Conservation (phyloP, 495 filamentous ascomycete genomes). For the Geopyxis carbonaria region DNA sequence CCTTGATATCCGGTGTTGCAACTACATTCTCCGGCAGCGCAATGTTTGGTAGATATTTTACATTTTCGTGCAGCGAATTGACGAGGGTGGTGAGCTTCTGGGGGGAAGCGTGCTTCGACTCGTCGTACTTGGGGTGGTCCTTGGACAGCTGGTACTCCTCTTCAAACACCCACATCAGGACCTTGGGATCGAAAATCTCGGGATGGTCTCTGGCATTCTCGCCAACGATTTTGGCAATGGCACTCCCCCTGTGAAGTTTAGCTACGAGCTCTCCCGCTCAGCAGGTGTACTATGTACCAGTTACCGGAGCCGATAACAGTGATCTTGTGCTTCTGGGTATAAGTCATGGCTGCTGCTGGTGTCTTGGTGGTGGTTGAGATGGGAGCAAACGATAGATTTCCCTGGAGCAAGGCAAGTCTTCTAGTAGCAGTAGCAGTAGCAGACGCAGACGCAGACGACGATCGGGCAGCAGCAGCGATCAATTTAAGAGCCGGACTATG, state of each 20-base stretch:
- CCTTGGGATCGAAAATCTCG: slow-evolving; percentile 65
- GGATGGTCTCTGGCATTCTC: slow-evolving; percentile 69
- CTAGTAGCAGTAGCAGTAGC: background rate
- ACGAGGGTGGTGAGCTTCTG: slow-evolving; percentile 82
- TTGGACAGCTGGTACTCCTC: slow-evolving; percentile 26
- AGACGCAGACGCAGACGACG: background rate
- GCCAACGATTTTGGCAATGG: slow-evolving; percentile 90
- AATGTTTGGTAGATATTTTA: slow-evolving; percentile 88
- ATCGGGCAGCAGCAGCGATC: background rate
- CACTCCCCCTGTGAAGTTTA: slow-evolving; percentile 54
- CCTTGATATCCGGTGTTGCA: slow-evolving; percentile 72
- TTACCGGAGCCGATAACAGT: slow-evolving; percentile 91
- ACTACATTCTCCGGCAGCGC: slow-evolving; percentile 68
- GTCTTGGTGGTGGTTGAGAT: too few relatives aligned
- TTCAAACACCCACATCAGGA: slow-evolving; percentile 55
- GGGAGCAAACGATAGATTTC: background rate
- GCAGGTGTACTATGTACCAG: slow-evolving; percentile 42
- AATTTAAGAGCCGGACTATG: background rate
- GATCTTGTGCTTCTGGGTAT: slow-evolving; percentile 69
- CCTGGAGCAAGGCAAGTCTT: background rate
- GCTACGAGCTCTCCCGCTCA: background rate
- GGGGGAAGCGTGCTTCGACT: slow-evolving; percentile 38
- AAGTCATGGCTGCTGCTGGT: slow-evolving; percentile 4
- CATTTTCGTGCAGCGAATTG: slow-evolving; percentile 86
- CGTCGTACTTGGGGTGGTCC: slow-evolving; percentile 25